Evolutionary conservation across 179 eudicot species (phyloP).

Genomic region (Spergularia azorica): DNA sequence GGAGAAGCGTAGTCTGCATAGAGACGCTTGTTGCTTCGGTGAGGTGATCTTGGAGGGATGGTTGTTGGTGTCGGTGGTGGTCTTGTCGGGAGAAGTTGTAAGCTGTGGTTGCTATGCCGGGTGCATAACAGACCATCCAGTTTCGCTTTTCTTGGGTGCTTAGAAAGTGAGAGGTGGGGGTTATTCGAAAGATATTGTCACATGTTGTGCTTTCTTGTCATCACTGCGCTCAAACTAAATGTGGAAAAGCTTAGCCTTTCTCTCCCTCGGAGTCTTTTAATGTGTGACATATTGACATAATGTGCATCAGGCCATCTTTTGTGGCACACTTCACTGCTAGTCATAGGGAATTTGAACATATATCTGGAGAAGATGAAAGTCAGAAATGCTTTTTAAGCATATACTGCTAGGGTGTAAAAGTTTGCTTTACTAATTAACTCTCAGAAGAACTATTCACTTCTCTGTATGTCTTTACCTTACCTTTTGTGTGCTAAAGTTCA

Average conservation of each 20-base stretch:
- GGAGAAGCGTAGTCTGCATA: too few relatives aligned
- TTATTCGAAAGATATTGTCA: too few relatives aligned
- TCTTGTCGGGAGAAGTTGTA: too few relatives aligned
- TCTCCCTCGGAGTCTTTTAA: neutral
- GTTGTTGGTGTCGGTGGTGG: too few relatives aligned
- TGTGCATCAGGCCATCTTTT: neutral
- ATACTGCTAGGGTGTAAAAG: neutral
- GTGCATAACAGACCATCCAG: neutral
- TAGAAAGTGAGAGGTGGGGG: neutral
- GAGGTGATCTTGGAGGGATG: too few relatives aligned
- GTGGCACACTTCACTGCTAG: neutral
- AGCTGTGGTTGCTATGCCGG: neutral
- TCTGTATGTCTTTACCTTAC: constrained; percentile 1
- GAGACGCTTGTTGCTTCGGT: too few relatives aligned
- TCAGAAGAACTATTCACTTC: neutral
- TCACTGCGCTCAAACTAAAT: neutral
- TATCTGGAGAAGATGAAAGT: neutral
- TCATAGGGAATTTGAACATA: neutral
- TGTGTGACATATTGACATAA: neutral
- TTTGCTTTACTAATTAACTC: constrained; percentile 9
- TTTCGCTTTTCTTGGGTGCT: neutral
- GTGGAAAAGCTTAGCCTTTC: neutral
- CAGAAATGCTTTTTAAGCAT: neutral
- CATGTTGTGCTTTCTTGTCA: neutral
- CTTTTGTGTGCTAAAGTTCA: neutral